Percentiles rank a stretch among this genome's conserved stretches.
Conservation (phyloP, 1,284 basidiomycete genomes). For the Ganoderma resinaceum region DNA sequence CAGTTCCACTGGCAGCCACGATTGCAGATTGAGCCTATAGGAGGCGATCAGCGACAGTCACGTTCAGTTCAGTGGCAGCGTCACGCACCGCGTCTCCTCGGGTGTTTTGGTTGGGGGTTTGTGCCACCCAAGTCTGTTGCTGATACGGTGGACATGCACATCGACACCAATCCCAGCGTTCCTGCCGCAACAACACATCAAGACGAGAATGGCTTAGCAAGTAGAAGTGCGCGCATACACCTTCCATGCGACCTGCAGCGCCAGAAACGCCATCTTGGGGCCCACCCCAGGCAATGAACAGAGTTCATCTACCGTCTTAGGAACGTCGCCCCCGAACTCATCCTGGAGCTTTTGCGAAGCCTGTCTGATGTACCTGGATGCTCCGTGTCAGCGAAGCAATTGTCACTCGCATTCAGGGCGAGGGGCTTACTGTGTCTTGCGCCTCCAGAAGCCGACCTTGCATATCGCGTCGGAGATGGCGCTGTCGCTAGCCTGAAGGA, state of each 20-base stretch:
- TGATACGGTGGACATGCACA: conserved; percentile 94
- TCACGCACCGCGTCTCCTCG: conserved; percentile 80
- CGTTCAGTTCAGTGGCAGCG: neutral
- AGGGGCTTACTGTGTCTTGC: conserved; percentile 74
- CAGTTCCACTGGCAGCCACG: conserved; percentile 86
- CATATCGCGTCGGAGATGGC: conserved; percentile 78
- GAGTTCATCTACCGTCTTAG: conserved; percentile 86
- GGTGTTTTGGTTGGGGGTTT: conserved; percentile 83
- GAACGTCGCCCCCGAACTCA: conserved; percentile 82
- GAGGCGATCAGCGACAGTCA: neutral
- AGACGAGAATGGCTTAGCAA: neutral
- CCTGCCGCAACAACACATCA: conserved; percentile 45
- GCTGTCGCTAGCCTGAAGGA: conserved; percentile 70
- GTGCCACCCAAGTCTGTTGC: conserved; percentile 94
- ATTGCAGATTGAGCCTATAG: conserved; percentile 82
- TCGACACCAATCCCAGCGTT: conserved; percentile 98
- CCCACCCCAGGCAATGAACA: conserved; percentile 89
- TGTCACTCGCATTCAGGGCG: neutral
- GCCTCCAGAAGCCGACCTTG: conserved; percentile 94
- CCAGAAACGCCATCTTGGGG: conserved; percentile 92
- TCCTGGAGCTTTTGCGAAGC: conserved; percentile 74
- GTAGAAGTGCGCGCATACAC: conserved; percentile 53
- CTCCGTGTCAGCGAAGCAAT: neutral
- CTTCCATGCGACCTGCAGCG: conserved; percentile 87
- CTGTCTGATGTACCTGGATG: conserved; percentile 74